phyloP scores from a whole-genome alignment of 768 basidiomycete genomes.

The Amanita phalloides region DNA sequence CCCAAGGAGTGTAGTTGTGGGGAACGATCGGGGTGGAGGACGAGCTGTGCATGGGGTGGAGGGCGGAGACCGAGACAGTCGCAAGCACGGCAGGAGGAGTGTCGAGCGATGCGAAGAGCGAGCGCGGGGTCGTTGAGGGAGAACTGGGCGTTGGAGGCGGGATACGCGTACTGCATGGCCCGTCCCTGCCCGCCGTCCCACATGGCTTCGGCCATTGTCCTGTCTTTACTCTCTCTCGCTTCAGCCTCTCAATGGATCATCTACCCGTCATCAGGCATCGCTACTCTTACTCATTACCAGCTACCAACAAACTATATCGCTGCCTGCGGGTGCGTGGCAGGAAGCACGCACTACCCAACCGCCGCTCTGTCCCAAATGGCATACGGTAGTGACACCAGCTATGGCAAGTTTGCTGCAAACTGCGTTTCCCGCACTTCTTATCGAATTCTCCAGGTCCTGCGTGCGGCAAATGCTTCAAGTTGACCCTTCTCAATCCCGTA shows the following conservation, averaged over 20 bases:
- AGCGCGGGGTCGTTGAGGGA: conserved; percentile 38
- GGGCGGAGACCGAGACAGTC: conserved; percentile 68
- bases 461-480: conserved; percentile 72
- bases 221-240: conserved; percentile 10
- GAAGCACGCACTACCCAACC: conserved; percentile 64
- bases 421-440: not conserved
- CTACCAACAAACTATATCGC: conserved; percentile 46
- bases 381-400: conserved; percentile 62
- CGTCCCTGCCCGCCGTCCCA: conserved; percentile 2
- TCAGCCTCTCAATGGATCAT: conserved; percentile 41
- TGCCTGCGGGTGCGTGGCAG: conserved; percentile 65
- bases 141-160: conserved; percentile 41
- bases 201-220: conserved; percentile 7
- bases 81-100: conserved; percentile 62
- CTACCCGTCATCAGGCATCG: conserved; percentile 50
- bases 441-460: conserved; percentile 37
- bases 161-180: conserved; percentile 59
- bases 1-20: conserved; percentile 24
- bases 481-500: conserved; percentile 65
- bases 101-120: conserved; percentile 74
- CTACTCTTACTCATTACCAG: conserved; percentile 75
- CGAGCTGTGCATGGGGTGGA: conserved; percentile 41
- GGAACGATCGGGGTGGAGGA: conserved; percentile 46
- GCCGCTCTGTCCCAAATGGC: conserved; percentile 76
- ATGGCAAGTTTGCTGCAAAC: conserved; percentile 25